phyloP scores from a whole-genome alignment of 257 asterid species.

The Hygrophila difformis region DNA sequence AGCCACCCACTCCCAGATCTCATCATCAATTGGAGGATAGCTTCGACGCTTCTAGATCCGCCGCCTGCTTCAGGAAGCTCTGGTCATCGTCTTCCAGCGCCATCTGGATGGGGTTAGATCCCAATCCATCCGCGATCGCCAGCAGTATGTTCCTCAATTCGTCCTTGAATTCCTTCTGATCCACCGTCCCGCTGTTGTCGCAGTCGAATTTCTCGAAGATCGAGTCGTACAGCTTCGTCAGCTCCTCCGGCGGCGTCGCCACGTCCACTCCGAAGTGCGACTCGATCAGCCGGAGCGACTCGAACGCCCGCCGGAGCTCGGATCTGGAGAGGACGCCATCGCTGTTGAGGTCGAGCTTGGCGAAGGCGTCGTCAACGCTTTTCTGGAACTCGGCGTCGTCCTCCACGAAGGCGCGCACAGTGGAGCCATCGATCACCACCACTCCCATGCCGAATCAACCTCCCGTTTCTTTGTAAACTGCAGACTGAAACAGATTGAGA shows the following conservation, averaged over 20 bases:
- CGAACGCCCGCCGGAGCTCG: slow-evolving; percentile 53
- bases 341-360: slow-evolving; percentile 35
- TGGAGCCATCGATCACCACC: slow-evolving; percentile 52
- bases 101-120: slow-evolving; percentile 52
- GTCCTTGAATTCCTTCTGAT: slow-evolving; percentile 33
- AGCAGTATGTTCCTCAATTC: slow-evolving; percentile 48
- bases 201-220: slow-evolving; percentile 48
- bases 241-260: slow-evolving; percentile 44
- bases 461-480: too few relatives aligned
- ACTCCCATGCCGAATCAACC: slow-evolving; percentile 43
- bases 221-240: slow-evolving; percentile 41
- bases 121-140: slow-evolving; percentile 71
- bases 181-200: slow-evolving; percentile 42
- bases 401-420: slow-evolving; percentile 32
- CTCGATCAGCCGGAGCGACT: slow-evolving; percentile 44
- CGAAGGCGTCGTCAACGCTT: slow-evolving; percentile 32
- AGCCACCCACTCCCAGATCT: too few relatives aligned
- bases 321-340: slow-evolving; percentile 56
- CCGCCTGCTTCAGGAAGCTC: slow-evolving; percentile 44
- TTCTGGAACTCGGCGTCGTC: slow-evolving; percentile 42
- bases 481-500: too few relatives aligned
- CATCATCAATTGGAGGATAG: too few relatives aligned
- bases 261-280: slow-evolving; percentile 53
- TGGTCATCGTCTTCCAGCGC: slow-evolving; percentile 46
- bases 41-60: slow-evolving; percentile 52